Evolutionary conservation across 2,329 filamentous ascomycete species (phyloP).

Genomic region (Nothophaeocryptopus gaeumannii): DNA sequence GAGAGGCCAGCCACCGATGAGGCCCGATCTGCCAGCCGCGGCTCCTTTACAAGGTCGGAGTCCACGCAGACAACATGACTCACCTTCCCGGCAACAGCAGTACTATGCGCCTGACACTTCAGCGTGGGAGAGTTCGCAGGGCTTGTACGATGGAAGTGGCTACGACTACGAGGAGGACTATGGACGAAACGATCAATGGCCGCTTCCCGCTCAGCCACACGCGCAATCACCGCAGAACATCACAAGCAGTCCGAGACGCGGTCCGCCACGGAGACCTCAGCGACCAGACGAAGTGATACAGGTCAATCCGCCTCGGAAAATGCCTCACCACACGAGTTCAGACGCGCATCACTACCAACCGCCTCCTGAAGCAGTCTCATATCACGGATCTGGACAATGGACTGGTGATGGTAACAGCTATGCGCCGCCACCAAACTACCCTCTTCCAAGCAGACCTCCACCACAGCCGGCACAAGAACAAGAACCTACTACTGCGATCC

Average conservation of each 20-base stretch:
- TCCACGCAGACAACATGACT: conserved; percentile 13
- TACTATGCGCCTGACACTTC: conserved; percentile 12
- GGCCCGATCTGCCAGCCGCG: conserved; percentile 14
- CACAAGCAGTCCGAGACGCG: conserved; percentile 16
- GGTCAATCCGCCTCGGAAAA: conserved; percentile 18
- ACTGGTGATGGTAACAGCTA: conserved; percentile 30
- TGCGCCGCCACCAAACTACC: conserved; percentile 19
- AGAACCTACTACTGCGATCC: conserved; percentile 11
- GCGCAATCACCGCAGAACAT: conserved; percentile 7
- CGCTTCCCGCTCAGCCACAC: conserved; percentile 18
- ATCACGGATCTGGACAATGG: conserved; percentile 33
- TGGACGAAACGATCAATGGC: conserved; percentile 27
- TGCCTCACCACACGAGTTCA: conserved; percentile 16
- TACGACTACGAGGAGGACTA: conserved; percentile 25
- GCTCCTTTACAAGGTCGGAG: conserved; percentile 4
- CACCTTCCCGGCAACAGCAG: neutral
- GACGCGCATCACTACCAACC: conserved; percentile 19
- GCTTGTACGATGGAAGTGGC: conserved; percentile 28
- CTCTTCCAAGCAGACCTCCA: conserved; percentile 19
- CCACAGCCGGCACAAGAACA: conserved; percentile 2
- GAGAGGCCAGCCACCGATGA: conserved; percentile 21
- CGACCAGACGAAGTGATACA: conserved; percentile 24
- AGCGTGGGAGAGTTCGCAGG: conserved; percentile 20
- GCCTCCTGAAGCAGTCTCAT: conserved; percentile 14
- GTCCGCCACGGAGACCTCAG: conserved; percentile 29